Evolutionary conservation across 805 yeast genomes (phyloP).

Genomic region (Wickerhamiella spandovensis): DNA sequence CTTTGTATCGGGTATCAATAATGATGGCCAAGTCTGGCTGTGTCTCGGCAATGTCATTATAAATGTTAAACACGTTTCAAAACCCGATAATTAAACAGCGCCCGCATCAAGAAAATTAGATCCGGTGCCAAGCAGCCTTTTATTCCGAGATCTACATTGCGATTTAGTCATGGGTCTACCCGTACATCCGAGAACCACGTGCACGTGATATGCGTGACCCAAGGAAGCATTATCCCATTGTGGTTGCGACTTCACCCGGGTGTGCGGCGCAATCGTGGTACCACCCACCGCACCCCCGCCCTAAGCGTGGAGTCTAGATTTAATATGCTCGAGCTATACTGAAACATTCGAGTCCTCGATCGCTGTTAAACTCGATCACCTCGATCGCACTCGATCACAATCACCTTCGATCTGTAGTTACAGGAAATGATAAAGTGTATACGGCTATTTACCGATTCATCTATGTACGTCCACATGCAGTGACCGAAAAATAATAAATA

Average conservation of each 20-base stretch:
- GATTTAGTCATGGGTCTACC: background rate
- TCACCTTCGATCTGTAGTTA: too few species aligned
- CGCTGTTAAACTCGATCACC: too few species aligned
- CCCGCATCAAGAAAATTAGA: background rate
- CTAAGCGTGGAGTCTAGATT: too few species aligned
- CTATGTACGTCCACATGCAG: constrained; percentile 1
- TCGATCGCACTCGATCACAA: too few species aligned
- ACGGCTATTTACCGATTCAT: background rate
- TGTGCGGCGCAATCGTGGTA: too few species aligned
- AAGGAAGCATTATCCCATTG: too few species aligned
- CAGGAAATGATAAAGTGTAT: too few species aligned
- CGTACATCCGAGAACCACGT: background rate
- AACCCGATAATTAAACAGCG: background rate
- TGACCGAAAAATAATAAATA: background rate
- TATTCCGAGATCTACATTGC: background rate
- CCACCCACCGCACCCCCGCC: too few species aligned
- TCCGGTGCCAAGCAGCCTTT: background rate
- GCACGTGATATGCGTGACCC: background rate
- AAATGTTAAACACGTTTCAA: background rate
- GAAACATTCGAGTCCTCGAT: too few species aligned
- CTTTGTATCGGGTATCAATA: background rate
- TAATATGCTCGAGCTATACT: too few species aligned
- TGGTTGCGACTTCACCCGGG: too few species aligned
- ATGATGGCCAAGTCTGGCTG: background rate
- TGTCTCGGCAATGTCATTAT: background rate